phyloP scores from a whole-genome alignment of 2,329 filamentous ascomycete species.

The Cladophialophora exuberans region DNA sequence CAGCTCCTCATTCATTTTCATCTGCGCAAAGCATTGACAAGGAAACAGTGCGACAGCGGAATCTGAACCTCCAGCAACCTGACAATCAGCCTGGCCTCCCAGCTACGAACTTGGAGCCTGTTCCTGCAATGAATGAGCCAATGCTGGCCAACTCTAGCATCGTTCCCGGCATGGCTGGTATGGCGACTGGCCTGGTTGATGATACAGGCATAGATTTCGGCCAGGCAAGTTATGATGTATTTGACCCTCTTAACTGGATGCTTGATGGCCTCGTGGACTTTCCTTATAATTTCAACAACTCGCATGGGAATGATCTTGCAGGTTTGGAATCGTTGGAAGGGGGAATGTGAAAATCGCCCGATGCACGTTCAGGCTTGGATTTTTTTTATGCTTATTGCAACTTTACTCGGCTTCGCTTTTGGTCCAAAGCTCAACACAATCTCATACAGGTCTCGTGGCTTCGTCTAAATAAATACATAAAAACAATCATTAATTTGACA shows the following conservation, averaged over 20 bases:
- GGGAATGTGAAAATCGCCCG: constrained; percentile 9
- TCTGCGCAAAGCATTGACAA: background rate
- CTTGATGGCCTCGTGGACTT: constrained; percentile 83
- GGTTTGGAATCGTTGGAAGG: constrained; percentile 19
- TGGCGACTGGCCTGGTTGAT: constrained; percentile 32
- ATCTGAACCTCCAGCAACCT: constrained; percentile 18
- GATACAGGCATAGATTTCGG: constrained; percentile 30
- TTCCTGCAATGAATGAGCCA: constrained; percentile 19
- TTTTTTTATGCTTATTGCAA: background rate
- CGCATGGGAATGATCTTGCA: constrained; percentile 12
- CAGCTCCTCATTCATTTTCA: background rate
- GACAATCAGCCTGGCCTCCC: constrained; percentile 17
- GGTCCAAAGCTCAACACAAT: no score
- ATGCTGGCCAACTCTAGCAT: constrained; percentile 22
- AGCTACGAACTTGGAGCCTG: constrained; percentile 1
- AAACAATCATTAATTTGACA: no score
- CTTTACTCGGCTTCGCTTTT: no score
- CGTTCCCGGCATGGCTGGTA: constrained; percentile 34
- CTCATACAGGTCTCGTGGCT: no score
- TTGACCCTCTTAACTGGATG: constrained; percentile 93
- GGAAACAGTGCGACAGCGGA: constrained; percentile 18
- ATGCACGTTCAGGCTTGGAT: background rate
- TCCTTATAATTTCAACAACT: constrained; percentile 57
- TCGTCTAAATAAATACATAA: no score
- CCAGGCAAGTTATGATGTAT: constrained; percentile 75